phyloP scores from a whole-genome alignment of 1,284 basidiomycete species.

The Puccinia novopanici region DNA sequence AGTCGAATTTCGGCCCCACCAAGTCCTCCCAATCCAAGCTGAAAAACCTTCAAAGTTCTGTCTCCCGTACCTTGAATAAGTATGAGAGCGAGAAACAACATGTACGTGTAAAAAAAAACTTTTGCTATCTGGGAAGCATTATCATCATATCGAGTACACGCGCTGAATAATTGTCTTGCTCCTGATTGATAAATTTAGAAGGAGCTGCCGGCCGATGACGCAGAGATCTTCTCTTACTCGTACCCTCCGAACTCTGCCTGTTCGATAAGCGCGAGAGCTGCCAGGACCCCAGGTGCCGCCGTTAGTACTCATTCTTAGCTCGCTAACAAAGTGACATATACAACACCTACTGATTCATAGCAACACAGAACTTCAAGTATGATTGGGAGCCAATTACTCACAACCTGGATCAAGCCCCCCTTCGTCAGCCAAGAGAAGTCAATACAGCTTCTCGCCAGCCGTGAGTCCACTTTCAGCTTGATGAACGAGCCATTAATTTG shows the following conservation, averaged over 20 bases:
- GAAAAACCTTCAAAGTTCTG: slow-evolving; percentile 5
- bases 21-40: neutral
- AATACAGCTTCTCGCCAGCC: neutral
- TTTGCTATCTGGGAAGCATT: neutral
- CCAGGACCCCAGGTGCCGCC: neutral
- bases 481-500: too few species aligned
- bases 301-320: slow-evolving; percentile 2
- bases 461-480: neutral
- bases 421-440: neutral
- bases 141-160: too few species aligned
- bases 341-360: neutral
- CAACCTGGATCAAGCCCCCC: neutral
- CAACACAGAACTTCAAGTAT: slow-evolving; percentile 13
- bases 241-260: slow-evolving; percentile 37
- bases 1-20: neutral
- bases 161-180: neutral
- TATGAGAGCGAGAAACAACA: slow-evolving; percentile 34
- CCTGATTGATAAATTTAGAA: neutral
- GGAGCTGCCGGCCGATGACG: neutral
- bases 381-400: slow-evolving; percentile 22
- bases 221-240: slow-evolving; percentile 40
- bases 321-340: neutral
- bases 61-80: slow-evolving; percentile 16
- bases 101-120: neutral
- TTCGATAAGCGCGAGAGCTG: slow-evolving; percentile 32